Evolutionary conservation across 176 grass and related monocot genomes (phyloP).

Genomic region (Themeda triandra): DNA sequence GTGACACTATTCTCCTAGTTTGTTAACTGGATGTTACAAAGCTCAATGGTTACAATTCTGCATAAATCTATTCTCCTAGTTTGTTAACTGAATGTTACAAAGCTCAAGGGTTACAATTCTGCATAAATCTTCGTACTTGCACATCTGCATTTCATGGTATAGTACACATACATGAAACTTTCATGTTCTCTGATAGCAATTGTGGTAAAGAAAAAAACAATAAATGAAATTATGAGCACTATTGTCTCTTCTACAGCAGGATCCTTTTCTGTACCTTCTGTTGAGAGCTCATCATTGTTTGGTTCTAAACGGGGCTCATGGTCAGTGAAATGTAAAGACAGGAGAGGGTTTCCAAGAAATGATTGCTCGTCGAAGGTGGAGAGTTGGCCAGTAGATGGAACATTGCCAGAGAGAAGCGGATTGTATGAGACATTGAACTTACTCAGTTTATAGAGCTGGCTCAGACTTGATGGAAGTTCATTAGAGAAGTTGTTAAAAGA

Average conservation of each 20-base stretch:
- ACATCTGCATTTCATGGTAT: neutral
- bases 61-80: neutral
- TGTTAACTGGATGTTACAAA: no score
- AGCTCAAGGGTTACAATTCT: no score
- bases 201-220: neutral
- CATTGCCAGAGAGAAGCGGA: no score
- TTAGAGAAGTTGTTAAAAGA: no score
- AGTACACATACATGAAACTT: no score
- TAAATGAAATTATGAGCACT: neutral
- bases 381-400: constrained; percentile 32
- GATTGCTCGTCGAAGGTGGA: constrained; percentile 32
- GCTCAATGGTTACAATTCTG: no score
- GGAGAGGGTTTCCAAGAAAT: constrained; percentile 45
- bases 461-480: no score
- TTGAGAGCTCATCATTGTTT: neutral
- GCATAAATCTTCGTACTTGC: no score
- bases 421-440: no score
- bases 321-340: neutral
- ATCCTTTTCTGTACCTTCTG: neutral
- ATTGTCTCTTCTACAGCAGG: neutral
- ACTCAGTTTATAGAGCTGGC: no score
- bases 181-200: no score
- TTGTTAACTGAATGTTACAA: neutral
- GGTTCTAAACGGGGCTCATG: neutral
- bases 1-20: no score